Base-by-base conservation (phyloP, 2,329 filamentous ascomycete genomes). In the Claviceps africana region DNA sequence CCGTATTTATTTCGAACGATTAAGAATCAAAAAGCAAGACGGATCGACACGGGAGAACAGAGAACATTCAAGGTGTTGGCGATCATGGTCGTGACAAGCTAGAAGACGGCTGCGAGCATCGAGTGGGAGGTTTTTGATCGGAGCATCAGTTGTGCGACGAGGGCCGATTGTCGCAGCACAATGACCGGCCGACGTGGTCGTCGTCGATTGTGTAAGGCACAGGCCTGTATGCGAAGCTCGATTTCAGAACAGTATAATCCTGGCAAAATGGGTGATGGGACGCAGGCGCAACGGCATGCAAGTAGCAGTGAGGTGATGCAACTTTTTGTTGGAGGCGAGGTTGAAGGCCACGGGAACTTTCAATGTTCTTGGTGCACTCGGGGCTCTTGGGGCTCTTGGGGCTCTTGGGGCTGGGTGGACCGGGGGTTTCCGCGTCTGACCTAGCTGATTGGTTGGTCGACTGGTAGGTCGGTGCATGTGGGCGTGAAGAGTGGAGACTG, bases 11-110 rank as follows among this genome's bases (percentile, higher is more conserved):
- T 35, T 33, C 8, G 22, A 58, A 58, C 58, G 60, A 61, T 61
- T 60, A 58, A 69, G 72, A 72, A 71, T 78, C 72, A 78, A 70
- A 69, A 73, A 73, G 71, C 67, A 68, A 72, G 74, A 70, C 72
- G 70, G 69, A 75, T 74, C 70, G 73, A 70, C 66, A 70, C 73
- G 70, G 69, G 70, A 75, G 71, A 62, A 64, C 61, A 70, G 65
- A 68, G 70, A 65, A 70, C 72, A 65, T 68, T 68, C 61, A 65
- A 66, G 67, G 69, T 70, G 67, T 70, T 67, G 72, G 68, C 72
- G 72, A 71, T 77, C 76, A 79, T 79, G 67, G 75, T 78, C 67
- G 71, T 71, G 62, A 66, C 64, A 61, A 62, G 60, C 64, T 60
- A 46, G 64, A 59, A 65, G 65, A 67, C 70, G 37, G 46, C 30